Evolutionary conservation across 805 yeast genomes (phyloP), one percentile per base, ranked within the genome.

Genomic region (Komagataella ulmi): DNA sequence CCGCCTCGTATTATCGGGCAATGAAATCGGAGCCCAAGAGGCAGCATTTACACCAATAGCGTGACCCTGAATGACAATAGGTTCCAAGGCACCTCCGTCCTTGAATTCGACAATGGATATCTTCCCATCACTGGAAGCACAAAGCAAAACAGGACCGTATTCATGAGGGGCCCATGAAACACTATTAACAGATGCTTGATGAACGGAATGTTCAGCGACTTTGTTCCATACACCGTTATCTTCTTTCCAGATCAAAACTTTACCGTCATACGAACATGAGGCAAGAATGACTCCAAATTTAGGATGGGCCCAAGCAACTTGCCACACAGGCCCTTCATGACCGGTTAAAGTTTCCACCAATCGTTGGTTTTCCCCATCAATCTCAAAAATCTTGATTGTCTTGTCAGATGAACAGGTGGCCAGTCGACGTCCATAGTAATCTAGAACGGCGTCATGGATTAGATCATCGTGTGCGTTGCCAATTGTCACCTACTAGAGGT

Each of bases 291-390:
- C 84, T 45, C 99, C 99, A 63, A 91, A 93, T 66, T 91, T 91
- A 36, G 99, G 99, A 65, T 93, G 99, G 2, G 98, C 98, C 99
- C 99, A 93, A 51, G 88, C 80, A 18, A 89, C 95, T 70, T 91
- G 96, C 99, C 99, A 93, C 49, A 93, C 97, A 10, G 99, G 98
- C 40, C 98, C 99, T 56, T 89, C 97, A 67, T 93, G 99, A 44
- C 95, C 97, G 49, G 79, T 74, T 56, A 93, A 72, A 1, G 98
- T 90, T 58, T 89, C 97, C 17, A 85, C 75, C 50, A 89, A 73
- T 63, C 77, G 84, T 66, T 88, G 91, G 61, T 74, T 79, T 48
- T 88, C 95, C 44, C 91, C 93, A 49, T 87, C 91, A 47, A 91
- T 82, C 58, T 90, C 96, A 66, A 88, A 93, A 53, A 93, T 83